Conservation (phyloP, 2,329 filamentous ascomycete genomes). For the Orbilia blumenaviensis region DNA sequence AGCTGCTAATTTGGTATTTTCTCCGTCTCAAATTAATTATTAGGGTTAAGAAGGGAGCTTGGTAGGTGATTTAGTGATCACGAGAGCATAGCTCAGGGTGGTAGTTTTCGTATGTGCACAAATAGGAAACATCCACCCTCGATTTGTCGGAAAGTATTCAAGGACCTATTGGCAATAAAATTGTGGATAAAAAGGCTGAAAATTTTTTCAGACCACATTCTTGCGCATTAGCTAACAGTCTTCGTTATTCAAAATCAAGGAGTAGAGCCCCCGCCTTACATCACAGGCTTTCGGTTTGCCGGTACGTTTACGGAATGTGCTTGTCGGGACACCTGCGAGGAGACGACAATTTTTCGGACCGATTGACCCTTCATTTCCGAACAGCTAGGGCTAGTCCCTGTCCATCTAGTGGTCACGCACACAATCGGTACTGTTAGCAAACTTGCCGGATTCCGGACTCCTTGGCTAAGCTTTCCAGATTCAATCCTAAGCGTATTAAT, state of each 20-base stretch:
- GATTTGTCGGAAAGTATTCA: constrained; percentile 21
- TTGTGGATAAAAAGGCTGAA: constrained; percentile 8
- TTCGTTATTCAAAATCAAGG: constrained; percentile 27
- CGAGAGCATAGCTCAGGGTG: constrained; percentile 32
- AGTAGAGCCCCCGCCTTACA: constrained; percentile 33
- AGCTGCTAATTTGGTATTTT: constrained; percentile 31
- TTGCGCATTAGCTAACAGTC: constrained; percentile 26
- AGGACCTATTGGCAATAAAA: background rate
- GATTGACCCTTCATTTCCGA: constrained; percentile 17
- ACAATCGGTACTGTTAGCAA: constrained; percentile 23
- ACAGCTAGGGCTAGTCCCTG: constrained; percentile 10
- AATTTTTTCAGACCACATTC: constrained; percentile 8
- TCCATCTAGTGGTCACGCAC: constrained; percentile 23
- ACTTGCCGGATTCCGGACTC: constrained; percentile 31
- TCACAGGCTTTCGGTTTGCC: constrained; percentile 45
- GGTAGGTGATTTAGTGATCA: constrained; percentile 21
- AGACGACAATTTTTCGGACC: constrained; percentile 54
- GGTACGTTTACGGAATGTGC: constrained; percentile 43
- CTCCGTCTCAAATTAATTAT: constrained; percentile 11
- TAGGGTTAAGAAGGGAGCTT: constrained; percentile 17
- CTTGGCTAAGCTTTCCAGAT: background rate
- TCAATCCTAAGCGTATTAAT: background rate
- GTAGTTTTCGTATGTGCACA: constrained; percentile 7
- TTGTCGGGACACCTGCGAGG: constrained; percentile 31
- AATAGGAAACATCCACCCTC: constrained; percentile 26